Conservation (phyloP, 208 protist species). For the Crithidia thermophila region DNA sequence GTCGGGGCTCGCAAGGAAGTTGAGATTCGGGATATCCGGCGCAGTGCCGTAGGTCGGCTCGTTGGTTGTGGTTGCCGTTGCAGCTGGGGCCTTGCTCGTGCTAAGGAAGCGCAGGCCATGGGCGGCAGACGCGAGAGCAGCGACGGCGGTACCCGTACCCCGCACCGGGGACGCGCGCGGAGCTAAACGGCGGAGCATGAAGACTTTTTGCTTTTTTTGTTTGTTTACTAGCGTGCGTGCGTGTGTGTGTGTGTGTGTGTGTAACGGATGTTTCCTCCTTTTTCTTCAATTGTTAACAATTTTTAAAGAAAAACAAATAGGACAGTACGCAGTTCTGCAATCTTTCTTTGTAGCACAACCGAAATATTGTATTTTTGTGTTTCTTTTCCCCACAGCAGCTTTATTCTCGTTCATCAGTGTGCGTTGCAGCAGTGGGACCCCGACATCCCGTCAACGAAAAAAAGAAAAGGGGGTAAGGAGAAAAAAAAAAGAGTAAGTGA, state of each 20-base stretch:
- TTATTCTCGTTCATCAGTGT: too few relatives aligned
- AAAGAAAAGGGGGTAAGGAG: not conserved
- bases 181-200: slow-evolving; percentile 6
- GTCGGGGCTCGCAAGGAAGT: slow-evolving; percentile 69
- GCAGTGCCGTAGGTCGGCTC: slow-evolving; percentile 15
- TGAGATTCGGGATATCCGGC: slow-evolving; percentile 72
- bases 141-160: not conserved
- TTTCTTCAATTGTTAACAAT: not conserved
- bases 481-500: not conserved
- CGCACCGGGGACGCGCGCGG: not conserved
- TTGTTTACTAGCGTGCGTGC: not conserved
- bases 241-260: not conserved
- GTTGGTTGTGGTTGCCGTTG: not conserved
- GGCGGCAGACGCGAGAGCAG: not conserved
- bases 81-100: slow-evolving; percentile 6
- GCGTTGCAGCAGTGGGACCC: too few relatives aligned
- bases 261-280: too few relatives aligned
- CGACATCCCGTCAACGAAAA: not conserved
- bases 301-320: not conserved
- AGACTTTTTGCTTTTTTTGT: not conserved
- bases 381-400: too few relatives aligned
- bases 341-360: too few relatives aligned
- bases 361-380: too few relatives aligned
- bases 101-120: slow-evolving; percentile 6
- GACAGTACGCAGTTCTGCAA: too few relatives aligned